Conservation (phyloP, 768 basidiomycete genomes). For the Cubamyces sp. region DNA sequence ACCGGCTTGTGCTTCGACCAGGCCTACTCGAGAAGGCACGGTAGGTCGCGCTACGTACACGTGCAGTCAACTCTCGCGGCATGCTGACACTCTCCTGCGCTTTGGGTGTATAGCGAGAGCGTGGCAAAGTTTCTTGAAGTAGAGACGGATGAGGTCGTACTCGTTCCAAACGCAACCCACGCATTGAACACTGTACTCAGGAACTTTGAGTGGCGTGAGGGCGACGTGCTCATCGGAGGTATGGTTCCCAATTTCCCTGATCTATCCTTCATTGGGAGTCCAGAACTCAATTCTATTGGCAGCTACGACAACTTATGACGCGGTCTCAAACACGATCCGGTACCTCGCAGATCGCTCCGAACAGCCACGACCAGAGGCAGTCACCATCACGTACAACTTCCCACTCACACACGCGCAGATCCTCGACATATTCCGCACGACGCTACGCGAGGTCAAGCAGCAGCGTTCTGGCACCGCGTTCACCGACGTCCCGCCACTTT, state of each 20-base stretch:
- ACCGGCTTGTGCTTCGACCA: slow-evolving; percentile 16
- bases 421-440: slow-evolving; percentile 49
- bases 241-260: neutral
- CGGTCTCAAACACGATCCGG: slow-evolving; percentile 54
- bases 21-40: slow-evolving; percentile 19
- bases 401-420: slow-evolving; percentile 53
- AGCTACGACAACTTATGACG: slow-evolving; percentile 52
- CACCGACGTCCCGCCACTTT: slow-evolving; percentile 24
- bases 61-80: neutral
- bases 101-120: slow-evolving; percentile 39
- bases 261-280: neutral
- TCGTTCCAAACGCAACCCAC: slow-evolving; percentile 63
- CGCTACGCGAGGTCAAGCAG: slow-evolving; percentile 39
- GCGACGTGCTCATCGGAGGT: slow-evolving; percentile 61
- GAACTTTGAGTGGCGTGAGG: slow-evolving; percentile 69
- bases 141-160: slow-evolving; percentile 59
- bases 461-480: slow-evolving; percentile 15
- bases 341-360: slow-evolving; percentile 55
- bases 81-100: slow-evolving; percentile 33
- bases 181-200: slow-evolving; percentile 68
- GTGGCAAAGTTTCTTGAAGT: slow-evolving; percentile 55
- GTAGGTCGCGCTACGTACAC: neutral
- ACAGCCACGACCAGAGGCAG: slow-evolving; percentile 52
- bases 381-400: slow-evolving; percentile 60
- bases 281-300: neutral